phyloP scores from a whole-genome alignment of 148 eudicot species.

The Chenopodium formosanum region DNA sequence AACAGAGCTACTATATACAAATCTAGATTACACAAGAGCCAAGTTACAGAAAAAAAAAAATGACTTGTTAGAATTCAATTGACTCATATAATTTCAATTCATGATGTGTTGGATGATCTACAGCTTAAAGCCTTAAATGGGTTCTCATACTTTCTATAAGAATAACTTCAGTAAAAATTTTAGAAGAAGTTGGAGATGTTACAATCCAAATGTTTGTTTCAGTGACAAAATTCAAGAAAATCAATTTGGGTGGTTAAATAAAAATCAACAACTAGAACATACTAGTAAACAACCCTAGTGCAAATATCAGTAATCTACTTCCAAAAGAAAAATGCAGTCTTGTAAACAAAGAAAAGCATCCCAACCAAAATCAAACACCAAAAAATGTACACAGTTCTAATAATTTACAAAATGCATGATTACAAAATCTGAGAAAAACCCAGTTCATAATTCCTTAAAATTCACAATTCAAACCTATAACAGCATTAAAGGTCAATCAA shows the following conservation, averaged over 20 bases:
- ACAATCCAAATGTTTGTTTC: neutral
- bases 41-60: neutral
- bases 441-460: neutral
- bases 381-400: neutral
- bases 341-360: constrained; percentile 10
- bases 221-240: neutral
- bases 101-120: neutral
- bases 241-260: neutral
- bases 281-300: neutral
- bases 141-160: neutral
- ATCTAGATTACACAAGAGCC: too few relatives aligned
- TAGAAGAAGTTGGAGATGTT: neutral
- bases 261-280: neutral
- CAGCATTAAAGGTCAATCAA: neutral
- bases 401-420: neutral
- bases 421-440: neutral
- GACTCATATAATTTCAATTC: too few relatives aligned
- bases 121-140: neutral
- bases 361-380: neutral
- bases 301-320: neutral
- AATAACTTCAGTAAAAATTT: neutral
- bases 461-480: neutral
- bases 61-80: neutral
- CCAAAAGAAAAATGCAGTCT: neutral
- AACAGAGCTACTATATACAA: too few relatives aligned